phyloP scores from a whole-genome alignment of 2,329 filamentous ascomycete genomes.

The Colletotrichum sp. region DNA sequence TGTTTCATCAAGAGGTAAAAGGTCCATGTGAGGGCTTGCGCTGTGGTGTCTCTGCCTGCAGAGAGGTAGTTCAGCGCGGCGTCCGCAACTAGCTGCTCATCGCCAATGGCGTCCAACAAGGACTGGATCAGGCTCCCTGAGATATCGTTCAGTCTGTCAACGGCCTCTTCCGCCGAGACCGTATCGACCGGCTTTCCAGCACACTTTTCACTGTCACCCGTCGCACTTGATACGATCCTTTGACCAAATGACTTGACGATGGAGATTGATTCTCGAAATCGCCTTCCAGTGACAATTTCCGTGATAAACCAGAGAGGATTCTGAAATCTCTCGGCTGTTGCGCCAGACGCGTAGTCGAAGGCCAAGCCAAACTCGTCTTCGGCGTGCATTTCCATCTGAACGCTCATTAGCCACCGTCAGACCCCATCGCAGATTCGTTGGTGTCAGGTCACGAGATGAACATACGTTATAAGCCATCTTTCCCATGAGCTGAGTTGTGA shows the following conservation, averaged over 20 bases:
- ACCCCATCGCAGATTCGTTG: background rate
- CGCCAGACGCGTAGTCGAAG: constrained; percentile 67
- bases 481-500: constrained; percentile 71
- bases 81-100: constrained; percentile 64
- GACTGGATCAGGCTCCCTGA: constrained; percentile 66
- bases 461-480: constrained; percentile 67
- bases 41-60: constrained; percentile 68
- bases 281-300: constrained; percentile 55
- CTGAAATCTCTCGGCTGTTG: constrained; percentile 66
- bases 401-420: background rate
- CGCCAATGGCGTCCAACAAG: constrained; percentile 59
- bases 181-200: background rate
- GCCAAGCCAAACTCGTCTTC: constrained; percentile 64
- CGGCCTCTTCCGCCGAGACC: background rate
- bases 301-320: constrained; percentile 68
- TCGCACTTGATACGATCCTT: constrained; percentile 61
- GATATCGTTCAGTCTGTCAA: constrained; percentile 38
- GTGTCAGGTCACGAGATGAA: background rate
- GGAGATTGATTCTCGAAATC: constrained; percentile 53
- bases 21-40: constrained; percentile 69
- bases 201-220: constrained; percentile 38
- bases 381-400: constrained; percentile 68
- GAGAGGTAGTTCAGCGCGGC: constrained; percentile 71
- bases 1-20: constrained; percentile 65
- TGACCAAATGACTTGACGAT: constrained; percentile 61